These are phyloP conservation scores for Aspergillus thermomutatus DNA, from an alignment of 2,329 filamentous ascomycete species.

Conservation along the genomic window DNA sequence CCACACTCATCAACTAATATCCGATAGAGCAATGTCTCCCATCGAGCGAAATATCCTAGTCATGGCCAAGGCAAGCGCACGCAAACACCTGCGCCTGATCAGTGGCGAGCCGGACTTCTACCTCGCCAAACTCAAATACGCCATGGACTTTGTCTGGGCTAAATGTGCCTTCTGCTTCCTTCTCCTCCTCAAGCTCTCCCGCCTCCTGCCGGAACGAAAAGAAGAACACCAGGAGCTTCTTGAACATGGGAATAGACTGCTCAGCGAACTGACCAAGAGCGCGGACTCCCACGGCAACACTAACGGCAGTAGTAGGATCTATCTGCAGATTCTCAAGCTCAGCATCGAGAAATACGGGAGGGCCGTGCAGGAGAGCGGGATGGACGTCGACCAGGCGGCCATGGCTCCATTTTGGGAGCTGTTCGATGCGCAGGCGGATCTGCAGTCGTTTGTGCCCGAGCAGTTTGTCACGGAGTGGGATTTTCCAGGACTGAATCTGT, in stretches of 20 bases:
- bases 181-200: constrained; percentile 51
- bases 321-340: constrained; percentile 48
- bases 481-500: constrained; percentile 53
- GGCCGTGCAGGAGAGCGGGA: constrained; percentile 38
- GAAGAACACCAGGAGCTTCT: constrained; percentile 42
- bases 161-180: constrained; percentile 58
- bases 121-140: constrained; percentile 50
- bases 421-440: constrained; percentile 43
- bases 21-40: constrained; percentile 45
- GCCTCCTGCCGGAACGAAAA: constrained; percentile 45
- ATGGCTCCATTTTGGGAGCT: constrained; percentile 31
- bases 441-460: constrained; percentile 53
- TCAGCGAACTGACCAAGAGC: constrained; percentile 41
- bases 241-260: constrained; percentile 42
- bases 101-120: constrained; percentile 46
- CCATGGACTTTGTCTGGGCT: constrained; percentile 59
- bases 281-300: constrained; percentile 26
- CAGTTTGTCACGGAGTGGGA: constrained; percentile 59
- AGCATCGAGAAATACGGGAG: constrained; percentile 52
- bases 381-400: constrained; percentile 10
- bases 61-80: constrained; percentile 51
- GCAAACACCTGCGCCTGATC: constrained; percentile 50
- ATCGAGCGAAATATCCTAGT: constrained; percentile 47
- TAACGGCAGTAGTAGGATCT: constrained; percentile 45
- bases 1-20: neutral